Base-by-base conservation (phyloP, 176 grass and related monocot genomes). In the Aegilops longissima region DNA sequence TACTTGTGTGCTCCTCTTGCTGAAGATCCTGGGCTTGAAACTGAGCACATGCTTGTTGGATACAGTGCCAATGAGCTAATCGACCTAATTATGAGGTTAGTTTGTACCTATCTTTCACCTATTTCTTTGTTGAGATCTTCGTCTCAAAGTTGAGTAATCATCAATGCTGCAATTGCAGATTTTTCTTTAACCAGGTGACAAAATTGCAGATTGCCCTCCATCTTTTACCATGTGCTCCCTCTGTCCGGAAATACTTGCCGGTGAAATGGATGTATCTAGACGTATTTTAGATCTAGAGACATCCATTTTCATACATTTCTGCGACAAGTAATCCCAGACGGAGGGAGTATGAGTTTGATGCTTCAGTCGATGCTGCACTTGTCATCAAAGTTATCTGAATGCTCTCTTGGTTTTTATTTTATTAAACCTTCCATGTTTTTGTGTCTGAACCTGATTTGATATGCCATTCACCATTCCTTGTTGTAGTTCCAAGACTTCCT, bases 71-170 rank as follows among this genome's bases (percentile, higher is more conserved):
- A 99, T 91, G 97, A 94, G 36, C 87, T 96, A 36, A 99, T 99
- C 49, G 94, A 99, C 88, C 92, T 99, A 84, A 96, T 96, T 62
- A 96, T 98, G 97, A 94, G 97, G 94, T 99, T 85, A 84, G 42
- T 29, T 4, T 77, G 9, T 62, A 76, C 21, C 63, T 85, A n/a
- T 91, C 5, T 25, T 61, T 3, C 73, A 14, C 45, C 12, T 30
- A 2, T 20, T 67, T 89, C 42, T 79, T 49, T 83, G 10, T 14
- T 68, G 24, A 69, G 12, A 42, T n/a, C 4, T 45, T 30, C 18
- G 16, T 45, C 13, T 30, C 61, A 18, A 65, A 10, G 4, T 59
- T 35, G 9, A 77, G 13, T 58, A 24, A 16, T 69, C 35, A 1
- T 61, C 35, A 83, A 51, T 87, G 76, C 34, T 38, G 59, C 10